Evolutionary conservation across 441 rosid genomes (phyloP), one percentile per base, ranked within the genome.

Genomic region (Geranium incanum): DNA sequence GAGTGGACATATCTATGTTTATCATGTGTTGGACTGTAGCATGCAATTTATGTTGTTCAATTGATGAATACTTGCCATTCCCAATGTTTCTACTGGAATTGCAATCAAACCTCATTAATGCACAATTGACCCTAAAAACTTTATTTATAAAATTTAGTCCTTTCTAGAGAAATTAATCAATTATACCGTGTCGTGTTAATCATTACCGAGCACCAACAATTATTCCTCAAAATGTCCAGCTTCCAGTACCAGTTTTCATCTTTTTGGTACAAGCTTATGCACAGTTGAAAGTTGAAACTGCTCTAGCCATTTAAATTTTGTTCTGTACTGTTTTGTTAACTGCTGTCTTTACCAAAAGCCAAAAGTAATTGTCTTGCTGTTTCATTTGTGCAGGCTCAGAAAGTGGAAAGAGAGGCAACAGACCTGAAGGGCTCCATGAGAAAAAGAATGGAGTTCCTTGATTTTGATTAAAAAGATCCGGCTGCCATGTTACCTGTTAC

Each of bases 381-480:
- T 50, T 77, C 63, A 12, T 68, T 16, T 19, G 65, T 76, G 66
- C 83, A 90, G 92, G 92, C 91, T 73, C 91, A 85, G 75, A 90
- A 85, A 80, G 91, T 87, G 1, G 97, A 90, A 76, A 88, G 83
- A 70, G 97, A 90, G 37, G 94, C 87, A 13, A 81, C 85, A 55
- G 81, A 84, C 48, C 82, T 88, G 0, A 90, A 87, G 76, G 94
- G 94, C 45, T 77, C 90, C 5, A 88, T 90, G 94, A 84, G 88
- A 68, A 87, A 85, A 77, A 79, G 94, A 83, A 90, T 88, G 92
- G 97, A 91, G 82, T 91, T 91, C 77, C 88, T 87, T 79, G 94
- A 88, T 82, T 86, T 87, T 72, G 97, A 88, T 73, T 88, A 43
- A 80, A 80, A 19, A 45, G 55, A 23, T 66, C 59, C 28, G n/a